Evolutionary conservation across 2,329 filamentous ascomycete genomes (phyloP).

Genomic region (Triangularia verruculosa): DNA sequence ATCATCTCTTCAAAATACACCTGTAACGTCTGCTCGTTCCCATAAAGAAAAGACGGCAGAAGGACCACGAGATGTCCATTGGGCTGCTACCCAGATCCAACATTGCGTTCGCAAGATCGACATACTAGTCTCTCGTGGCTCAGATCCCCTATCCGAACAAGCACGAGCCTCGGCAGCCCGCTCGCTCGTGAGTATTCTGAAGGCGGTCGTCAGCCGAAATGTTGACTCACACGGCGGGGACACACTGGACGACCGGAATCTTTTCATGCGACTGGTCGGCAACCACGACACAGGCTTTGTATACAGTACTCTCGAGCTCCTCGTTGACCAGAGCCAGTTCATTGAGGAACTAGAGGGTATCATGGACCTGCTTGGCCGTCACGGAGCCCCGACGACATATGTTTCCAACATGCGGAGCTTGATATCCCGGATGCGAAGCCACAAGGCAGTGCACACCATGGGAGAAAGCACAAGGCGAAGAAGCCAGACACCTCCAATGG

Average conservation of each 20-base stretch:
- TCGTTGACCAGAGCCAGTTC: slow-evolving; percentile 46
- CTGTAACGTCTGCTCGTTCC: slow-evolving; percentile 9
- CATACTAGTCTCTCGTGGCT: slow-evolving; percentile 37
- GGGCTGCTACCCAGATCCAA: slow-evolving; percentile 49
- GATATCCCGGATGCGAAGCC: slow-evolving; percentile 30
- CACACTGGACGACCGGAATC: slow-evolving; percentile 40
- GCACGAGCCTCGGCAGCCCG: slow-evolving; percentile 47
- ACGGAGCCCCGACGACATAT: slow-evolving; percentile 31
- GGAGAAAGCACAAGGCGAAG: slow-evolving; percentile 10
- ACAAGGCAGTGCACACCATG: slow-evolving; percentile 8
- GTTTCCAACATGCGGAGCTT: slow-evolving; percentile 32
- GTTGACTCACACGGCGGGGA: slow-evolving; percentile 35
- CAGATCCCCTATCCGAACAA: slow-evolving; percentile 35
- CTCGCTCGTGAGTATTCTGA: slow-evolving; percentile 48
- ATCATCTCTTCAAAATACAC: slow-evolving; percentile 10
- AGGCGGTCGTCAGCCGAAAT: slow-evolving; percentile 42
- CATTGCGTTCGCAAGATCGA: slow-evolving; percentile 44
- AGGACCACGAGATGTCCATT: slow-evolving; percentile 40
- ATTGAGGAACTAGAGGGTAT: slow-evolving; percentile 38
- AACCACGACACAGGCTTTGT: slow-evolving; percentile 44
- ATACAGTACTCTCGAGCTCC: slow-evolving; percentile 41
- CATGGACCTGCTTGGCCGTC: slow-evolving; percentile 28
- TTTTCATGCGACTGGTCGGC: slow-evolving; percentile 49
- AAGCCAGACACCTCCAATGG: slow-evolving; percentile 16
- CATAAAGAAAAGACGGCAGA: slow-evolving; percentile 28